Evolutionary conservation across 2,329 filamentous ascomycete genomes (phyloP).

Genomic region (Didymella glomerata): DNA sequence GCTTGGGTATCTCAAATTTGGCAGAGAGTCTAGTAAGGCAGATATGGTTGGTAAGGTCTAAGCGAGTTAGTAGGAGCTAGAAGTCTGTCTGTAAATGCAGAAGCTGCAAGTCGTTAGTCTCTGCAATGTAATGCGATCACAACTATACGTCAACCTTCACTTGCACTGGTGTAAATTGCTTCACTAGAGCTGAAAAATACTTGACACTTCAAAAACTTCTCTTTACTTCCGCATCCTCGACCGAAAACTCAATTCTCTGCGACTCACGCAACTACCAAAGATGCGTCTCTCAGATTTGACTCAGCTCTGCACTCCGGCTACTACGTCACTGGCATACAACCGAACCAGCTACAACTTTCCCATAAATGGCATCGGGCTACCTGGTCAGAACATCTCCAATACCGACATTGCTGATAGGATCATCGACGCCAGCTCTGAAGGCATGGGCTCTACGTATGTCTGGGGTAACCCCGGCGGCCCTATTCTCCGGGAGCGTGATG

Average conservation of each 20-base stretch:
- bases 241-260: neutral
- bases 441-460: too few species aligned
- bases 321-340: too few species aligned
- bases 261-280: neutral
- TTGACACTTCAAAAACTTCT: neutral
- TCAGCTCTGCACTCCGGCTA: neutral
- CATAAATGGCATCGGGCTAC: too few species aligned
- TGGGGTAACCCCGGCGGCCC: too few species aligned
- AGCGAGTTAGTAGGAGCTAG: neutral
- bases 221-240: neutral
- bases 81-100: neutral
- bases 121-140: neutral
- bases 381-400: too few species aligned
- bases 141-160: neutral
- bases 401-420: too few species aligned
- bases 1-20: constrained; percentile 26
- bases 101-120: neutral
- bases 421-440: too few species aligned
- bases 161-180: neutral
- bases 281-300: neutral
- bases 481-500: neutral
- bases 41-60: constrained; percentile 12
- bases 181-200: neutral
- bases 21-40: constrained; percentile 18
- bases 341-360: too few species aligned